Evolutionary conservation across 768 basidiomycete species (phyloP).

Genomic region (Mycena albidolilacea): DNA sequence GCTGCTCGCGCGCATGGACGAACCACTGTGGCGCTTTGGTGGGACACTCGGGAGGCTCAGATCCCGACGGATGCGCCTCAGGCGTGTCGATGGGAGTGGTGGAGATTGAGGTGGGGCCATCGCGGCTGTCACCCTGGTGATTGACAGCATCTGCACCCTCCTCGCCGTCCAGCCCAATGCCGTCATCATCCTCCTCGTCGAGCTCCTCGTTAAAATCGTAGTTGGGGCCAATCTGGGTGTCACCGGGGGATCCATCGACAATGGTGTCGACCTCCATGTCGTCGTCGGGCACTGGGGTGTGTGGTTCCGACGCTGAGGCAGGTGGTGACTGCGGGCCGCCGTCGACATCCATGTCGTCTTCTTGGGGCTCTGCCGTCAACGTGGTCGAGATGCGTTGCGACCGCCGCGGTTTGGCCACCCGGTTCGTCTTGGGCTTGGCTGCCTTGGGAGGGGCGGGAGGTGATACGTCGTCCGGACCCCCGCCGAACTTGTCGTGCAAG

Average conservation of each 20-base stretch:
- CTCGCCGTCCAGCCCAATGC: not conserved
- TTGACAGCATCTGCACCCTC: not conserved
- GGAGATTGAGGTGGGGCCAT: not conserved
- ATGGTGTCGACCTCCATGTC: not conserved
- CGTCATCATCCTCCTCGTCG: not conserved
- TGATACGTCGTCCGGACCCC: not conserved
- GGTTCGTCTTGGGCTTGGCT: not conserved
- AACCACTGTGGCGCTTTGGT: not conserved
- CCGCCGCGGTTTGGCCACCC: no score
- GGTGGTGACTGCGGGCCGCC: not conserved
- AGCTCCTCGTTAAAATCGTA: not conserved
- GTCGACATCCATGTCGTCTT: not conserved
- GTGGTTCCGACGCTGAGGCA: not conserved
- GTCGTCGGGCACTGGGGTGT: not conserved
- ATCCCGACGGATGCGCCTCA: not conserved
- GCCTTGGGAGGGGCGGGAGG: not conserved
- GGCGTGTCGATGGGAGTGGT: no score
- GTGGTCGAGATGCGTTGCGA: no score
- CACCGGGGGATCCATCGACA: not conserved
- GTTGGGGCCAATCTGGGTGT: not conserved
- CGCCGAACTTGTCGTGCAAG: not conserved
- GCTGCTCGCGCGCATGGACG: not conserved
- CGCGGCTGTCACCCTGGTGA: not conserved
- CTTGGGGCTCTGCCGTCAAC: not conserved
- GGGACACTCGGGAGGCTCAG: not conserved